These are phyloP conservation scores for Exophiala xenobiotica DNA, from an alignment of 2,329 filamentous ascomycete species.

Conservation along the genomic window DNA sequence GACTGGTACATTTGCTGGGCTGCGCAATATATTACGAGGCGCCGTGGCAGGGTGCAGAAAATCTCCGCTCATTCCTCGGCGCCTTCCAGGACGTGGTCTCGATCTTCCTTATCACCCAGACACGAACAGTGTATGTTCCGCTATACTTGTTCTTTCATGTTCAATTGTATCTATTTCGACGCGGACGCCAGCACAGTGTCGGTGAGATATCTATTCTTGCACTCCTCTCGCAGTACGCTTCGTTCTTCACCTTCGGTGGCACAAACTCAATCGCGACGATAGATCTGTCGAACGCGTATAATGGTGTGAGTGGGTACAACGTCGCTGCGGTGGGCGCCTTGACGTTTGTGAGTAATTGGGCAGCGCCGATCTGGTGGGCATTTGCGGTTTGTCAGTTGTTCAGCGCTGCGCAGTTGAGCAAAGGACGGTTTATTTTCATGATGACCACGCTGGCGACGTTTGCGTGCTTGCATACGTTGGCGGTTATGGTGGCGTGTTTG, in stretches of 20 bases:
- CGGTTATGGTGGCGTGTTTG: slow-evolving; percentile 87
- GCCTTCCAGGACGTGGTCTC: slow-evolving; percentile 68
- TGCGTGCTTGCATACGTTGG: slow-evolving; percentile 61
- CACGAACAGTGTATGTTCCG: slow-evolving; percentile 79
- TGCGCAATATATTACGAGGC: slow-evolving; percentile 28
- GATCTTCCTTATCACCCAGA: slow-evolving; percentile 82
- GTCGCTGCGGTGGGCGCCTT: slow-evolving; percentile 76
- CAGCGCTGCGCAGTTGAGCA: slow-evolving; percentile 9
- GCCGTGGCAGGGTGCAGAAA: slow-evolving; percentile 21
- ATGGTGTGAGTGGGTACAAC: slow-evolving; percentile 81
- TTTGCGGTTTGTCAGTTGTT: slow-evolving; percentile 51
- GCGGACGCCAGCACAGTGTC: slow-evolving; percentile 45
- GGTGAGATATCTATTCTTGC: slow-evolving; percentile 66
- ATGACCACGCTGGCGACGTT: slow-evolving; percentile 63
- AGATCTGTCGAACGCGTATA: slow-evolving; percentile 92
- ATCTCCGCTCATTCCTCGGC: slow-evolving; percentile 26
- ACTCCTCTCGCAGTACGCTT: slow-evolving; percentile 74
- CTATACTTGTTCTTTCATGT: slow-evolving; percentile 74
- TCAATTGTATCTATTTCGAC: slow-evolving; percentile 53
- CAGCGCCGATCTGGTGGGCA: slow-evolving; percentile 84
- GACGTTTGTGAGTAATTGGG: slow-evolving; percentile 89
- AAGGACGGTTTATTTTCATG: slow-evolving; percentile 46
- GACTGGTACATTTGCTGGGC: slow-evolving; percentile 38
- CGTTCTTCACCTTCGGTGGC: slow-evolving; percentile 88
- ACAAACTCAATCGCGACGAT: slow-evolving; percentile 95